Evolutionary conservation across 2,329 filamentous ascomycete genomes (phyloP).

Genomic region (Clonostachys rosea): DNA sequence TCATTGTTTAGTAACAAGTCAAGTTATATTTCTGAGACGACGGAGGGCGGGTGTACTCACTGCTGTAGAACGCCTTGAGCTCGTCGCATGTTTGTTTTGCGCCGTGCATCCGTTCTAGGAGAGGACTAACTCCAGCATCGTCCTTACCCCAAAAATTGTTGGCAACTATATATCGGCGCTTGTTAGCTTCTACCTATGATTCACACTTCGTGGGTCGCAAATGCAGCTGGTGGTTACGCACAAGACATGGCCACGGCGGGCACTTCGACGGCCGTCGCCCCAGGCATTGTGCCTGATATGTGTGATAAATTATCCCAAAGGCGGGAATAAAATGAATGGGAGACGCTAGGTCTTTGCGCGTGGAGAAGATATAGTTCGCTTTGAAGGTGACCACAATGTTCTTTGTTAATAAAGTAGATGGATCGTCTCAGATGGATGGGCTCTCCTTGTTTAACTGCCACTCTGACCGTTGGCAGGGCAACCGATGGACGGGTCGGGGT

Average conservation of each 20-base stretch:
- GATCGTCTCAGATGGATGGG: too few species aligned
- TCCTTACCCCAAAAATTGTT: constrained; percentile 99
- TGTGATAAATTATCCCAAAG: not conserved
- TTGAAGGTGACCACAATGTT: too few species aligned
- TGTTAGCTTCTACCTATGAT: constrained; percentile 7
- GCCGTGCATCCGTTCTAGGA: constrained; percentile 90
- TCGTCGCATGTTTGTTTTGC: constrained; percentile 95
- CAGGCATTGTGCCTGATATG: constrained; percentile 46
- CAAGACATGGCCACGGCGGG: constrained; percentile 66
- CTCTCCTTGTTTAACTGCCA: too few species aligned
- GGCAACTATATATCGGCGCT: constrained; percentile 61
- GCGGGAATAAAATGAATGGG: not conserved
- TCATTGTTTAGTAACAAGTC: not conserved
- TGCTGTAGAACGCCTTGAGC: constrained; percentile 82
- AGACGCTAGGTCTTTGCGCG: not conserved
- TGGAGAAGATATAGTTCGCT: too few species aligned
- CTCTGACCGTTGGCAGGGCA: too few species aligned
- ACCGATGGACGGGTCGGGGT: too few species aligned
- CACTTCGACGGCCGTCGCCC: constrained; percentile 48
- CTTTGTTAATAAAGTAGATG: too few species aligned
- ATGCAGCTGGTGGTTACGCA: constrained; percentile 17
- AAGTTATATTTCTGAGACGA: not conserved
- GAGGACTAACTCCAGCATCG: constrained; percentile 87
- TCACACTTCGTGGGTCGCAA: too few species aligned
- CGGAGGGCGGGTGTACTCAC: constrained; percentile 37